Base-by-base conservation (phyloP, 139 green algal species). In the Chloropicon primus region DNA sequence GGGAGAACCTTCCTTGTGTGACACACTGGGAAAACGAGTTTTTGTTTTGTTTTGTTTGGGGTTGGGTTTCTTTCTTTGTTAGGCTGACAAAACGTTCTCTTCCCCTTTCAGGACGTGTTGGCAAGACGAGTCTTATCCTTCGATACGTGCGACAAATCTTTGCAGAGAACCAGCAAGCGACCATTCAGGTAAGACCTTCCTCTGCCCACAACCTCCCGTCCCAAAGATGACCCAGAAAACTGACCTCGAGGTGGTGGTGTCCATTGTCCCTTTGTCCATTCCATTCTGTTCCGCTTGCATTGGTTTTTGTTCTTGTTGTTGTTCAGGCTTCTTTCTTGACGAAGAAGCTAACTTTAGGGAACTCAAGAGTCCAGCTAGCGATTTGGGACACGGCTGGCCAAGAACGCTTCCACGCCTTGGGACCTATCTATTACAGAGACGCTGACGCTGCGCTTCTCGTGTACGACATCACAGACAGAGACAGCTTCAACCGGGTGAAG, bases 391-490 rank as follows among this genome's bases (percentile, higher is more conserved):
- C 81, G 25, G 81, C 81, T 10, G 81, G 81, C 22, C 81, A 85
- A 72, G 81, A 85, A 24, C 25, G 81, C 23, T 85, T 85, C 41
- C 78, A 85, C 78, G 78, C 81, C 21, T 29, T 85, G 21, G 81
- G 81, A 5, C 81, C 81, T n/a, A 85, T 85, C 24, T 85, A 85
- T 24, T 85, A 85, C 25, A 79, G 81, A 22, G 81, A 85, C 53
- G 81, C 81, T 22, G 79, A 85, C 29, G 81, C 54, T 83, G 81
- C 81, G 17, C n/a, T 85, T 2, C n/a, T 85, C 2, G 81, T 85
- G 2, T 85, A 82, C 27, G 81, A 85, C 54, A 77, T 83, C 54
- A 85, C 79, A 1, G 81, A 85, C 62, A 21, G 3, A 41, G 81
- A 83, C 78, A 77, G 24, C n/a, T 85, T 85, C 73, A 74, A 81